phyloP scores from a whole-genome alignment of 345 rosid species.

The Brassica rapa region DNA sequence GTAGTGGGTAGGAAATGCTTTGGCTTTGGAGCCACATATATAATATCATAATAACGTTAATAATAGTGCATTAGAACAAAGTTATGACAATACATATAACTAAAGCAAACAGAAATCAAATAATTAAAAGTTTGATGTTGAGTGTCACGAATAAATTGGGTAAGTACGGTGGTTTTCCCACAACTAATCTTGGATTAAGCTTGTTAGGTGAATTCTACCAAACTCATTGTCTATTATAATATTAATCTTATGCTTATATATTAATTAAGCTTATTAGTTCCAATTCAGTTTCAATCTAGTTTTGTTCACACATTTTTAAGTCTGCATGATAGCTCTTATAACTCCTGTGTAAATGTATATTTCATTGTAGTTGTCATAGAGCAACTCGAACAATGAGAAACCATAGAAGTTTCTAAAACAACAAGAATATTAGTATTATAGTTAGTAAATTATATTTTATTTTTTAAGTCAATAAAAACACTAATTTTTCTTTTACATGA shows the following conservation, averaged over 20 bases:
- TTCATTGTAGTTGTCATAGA: neutral
- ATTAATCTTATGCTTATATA: constrained; percentile 9
- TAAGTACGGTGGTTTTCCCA: constrained; percentile 21
- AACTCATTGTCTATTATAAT: constrained; percentile 36
- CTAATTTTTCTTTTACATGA: no score
- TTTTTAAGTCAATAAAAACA: no score
- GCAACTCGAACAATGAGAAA: no score
- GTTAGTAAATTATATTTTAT: no score
- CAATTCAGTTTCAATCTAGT: neutral
- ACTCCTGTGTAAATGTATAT: neutral
- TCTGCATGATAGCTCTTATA: constrained; percentile 5
- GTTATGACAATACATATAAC: constrained; percentile 38
- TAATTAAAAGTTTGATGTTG: constrained; percentile 35
- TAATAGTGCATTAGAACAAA: constrained; percentile 31
- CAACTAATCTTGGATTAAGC: constrained; percentile 29
- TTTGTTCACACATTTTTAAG: neutral
- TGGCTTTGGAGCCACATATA: constrained; percentile 32
- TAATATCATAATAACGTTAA: constrained; percentile 31
- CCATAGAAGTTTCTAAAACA: no score
- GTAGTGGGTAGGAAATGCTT: constrained; percentile 34
- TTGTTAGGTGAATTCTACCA: constrained; percentile 30
- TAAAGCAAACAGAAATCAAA: constrained; percentile 30
- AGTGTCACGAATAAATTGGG: constrained; percentile 36
- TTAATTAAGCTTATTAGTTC: neutral
- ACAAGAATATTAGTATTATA: no score